These are phyloP conservation scores for Areca catechu DNA, from an alignment of 176 grass and related monocot species.

Conservation along the genomic window DNA sequence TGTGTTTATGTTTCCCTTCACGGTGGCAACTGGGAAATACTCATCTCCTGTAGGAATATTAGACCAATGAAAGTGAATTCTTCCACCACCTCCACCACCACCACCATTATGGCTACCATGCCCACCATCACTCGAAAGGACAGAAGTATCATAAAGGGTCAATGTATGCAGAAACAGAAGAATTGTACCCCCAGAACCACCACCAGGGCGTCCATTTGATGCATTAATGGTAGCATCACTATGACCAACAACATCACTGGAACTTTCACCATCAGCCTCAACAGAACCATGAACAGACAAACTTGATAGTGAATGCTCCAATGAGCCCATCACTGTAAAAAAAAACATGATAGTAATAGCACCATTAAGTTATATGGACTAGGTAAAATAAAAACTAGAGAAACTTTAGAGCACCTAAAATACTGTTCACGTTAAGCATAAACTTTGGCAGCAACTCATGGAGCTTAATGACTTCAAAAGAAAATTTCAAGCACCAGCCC, in stretches of 20 bases:
- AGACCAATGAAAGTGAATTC: conserved; percentile 98
- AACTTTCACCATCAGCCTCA: conserved; percentile 82
- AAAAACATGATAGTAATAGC: background rate
- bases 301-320: conserved; percentile 69
- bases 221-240: conserved; percentile 27
- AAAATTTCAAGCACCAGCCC: too few relatives aligned
- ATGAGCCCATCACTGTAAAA: conserved; percentile 89
- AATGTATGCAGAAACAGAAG: conserved; percentile 84
- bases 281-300: conserved; percentile 64
- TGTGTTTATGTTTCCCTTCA: conserved; percentile 66
- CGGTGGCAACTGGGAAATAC: conserved; percentile 75
- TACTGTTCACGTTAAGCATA: too few relatives aligned
- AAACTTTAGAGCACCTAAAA: too few relatives aligned
- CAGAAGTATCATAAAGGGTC: conserved; percentile 48
- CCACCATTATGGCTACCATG: conserved; percentile 48
- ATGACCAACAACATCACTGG: conserved; percentile 2
- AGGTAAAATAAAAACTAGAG: background rate
- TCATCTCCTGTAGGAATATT: conserved; percentile 91
- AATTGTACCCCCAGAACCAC: conserved; percentile 94
- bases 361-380: background rate
- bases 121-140: conserved; percentile 78
- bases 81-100: conserved; percentile 83
- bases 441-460: too few relatives aligned
- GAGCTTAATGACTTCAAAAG: too few relatives aligned
- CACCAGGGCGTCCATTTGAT: conserved; percentile 58